Evolutionary conservation across 352 stramenopile species (phyloP).

Genomic region (Globisporangium camurandrum): DNA sequence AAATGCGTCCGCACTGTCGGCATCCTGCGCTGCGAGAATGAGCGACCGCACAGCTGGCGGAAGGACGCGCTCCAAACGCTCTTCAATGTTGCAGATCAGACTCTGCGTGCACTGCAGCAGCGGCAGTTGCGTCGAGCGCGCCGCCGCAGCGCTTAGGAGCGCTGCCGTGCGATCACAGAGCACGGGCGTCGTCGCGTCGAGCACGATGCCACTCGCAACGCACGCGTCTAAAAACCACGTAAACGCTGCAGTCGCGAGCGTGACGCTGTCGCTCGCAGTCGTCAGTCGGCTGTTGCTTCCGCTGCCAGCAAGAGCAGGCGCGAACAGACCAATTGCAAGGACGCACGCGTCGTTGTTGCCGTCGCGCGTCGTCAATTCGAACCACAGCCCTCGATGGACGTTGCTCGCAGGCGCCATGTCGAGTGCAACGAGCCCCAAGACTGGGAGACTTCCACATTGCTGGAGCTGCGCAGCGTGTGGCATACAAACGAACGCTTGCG

Average conservation of each 20-base stretch:
- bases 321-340: conserved; percentile 28
- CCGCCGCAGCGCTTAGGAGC: conserved; percentile 19
- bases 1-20: conserved; percentile 25
- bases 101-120: conserved; percentile 33
- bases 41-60: conserved; percentile 14
- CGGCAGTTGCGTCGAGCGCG: conserved; percentile 21
- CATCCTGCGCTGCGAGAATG: conserved; percentile 21
- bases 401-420: conserved; percentile 31
- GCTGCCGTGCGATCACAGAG: conserved; percentile 25
- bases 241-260: conserved; percentile 17
- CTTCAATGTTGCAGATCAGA: conserved; percentile 21
- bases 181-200: conserved; percentile 29
- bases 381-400: conserved; percentile 22
- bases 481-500: conserved; percentile 36
- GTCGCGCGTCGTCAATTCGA: conserved; percentile 31
- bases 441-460: conserved; percentile 14
- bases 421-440: conserved; percentile 25
- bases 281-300: no score
- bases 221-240: conserved; percentile 36
- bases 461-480: conserved; percentile 26
- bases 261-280: no score
- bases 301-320: no score
- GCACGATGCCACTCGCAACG: conserved; percentile 16
- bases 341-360: conserved; percentile 31
- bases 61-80: conserved; percentile 21